phyloP scores from a whole-genome alignment of 2,329 filamentous ascomycete genomes.

The Colletotrichum lentis region DNA sequence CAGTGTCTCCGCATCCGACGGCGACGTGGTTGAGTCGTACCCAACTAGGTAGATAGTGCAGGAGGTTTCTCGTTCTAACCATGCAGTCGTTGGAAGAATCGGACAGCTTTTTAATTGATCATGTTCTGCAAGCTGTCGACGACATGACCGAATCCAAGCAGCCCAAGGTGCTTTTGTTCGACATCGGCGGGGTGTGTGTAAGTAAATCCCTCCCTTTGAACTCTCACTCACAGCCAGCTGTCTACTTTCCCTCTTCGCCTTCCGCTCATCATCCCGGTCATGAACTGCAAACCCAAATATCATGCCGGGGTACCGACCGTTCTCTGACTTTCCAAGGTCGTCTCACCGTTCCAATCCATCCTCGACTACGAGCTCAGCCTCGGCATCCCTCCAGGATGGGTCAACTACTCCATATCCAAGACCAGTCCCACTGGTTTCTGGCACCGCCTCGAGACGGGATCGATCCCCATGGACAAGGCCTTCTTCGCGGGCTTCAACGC shows the following conservation, averaged over 20 bases:
- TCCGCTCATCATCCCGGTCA: not conserved
- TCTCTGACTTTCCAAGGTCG: constrained; percentile 65
- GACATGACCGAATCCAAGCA: constrained; percentile 56
- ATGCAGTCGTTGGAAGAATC: constrained; percentile 34
- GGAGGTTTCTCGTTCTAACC: constrained; percentile 1
- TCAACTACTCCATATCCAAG: constrained; percentile 88
- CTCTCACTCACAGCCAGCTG: not conserved
- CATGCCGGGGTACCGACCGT: not conserved
- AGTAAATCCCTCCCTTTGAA: constrained; percentile 52
- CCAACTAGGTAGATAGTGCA: constrained; percentile 4
- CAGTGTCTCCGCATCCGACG: constrained; percentile 23
- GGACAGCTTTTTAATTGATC: constrained; percentile 41
- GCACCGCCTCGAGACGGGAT: constrained; percentile 87
- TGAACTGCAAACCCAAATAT: not conserved
- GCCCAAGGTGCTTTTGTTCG: constrained; percentile 85
- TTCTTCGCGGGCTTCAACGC: constrained; percentile 81
- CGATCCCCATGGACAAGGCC: constrained; percentile 74
- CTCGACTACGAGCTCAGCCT: constrained; percentile 84
- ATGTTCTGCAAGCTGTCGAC: constrained; percentile 45
- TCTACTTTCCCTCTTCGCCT: constrained; percentile 4
- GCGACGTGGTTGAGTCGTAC: constrained; percentile 14
- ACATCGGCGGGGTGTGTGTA: constrained; percentile 97
- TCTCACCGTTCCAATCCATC: constrained; percentile 92
- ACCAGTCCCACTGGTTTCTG: constrained; percentile 82
- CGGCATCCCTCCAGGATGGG: constrained; percentile 84